These are phyloP conservation scores for Borealophlyctis nickersoniae DNA, from an alignment of 192 early-diverging fungal genomes.

Conservation along the genomic window DNA sequence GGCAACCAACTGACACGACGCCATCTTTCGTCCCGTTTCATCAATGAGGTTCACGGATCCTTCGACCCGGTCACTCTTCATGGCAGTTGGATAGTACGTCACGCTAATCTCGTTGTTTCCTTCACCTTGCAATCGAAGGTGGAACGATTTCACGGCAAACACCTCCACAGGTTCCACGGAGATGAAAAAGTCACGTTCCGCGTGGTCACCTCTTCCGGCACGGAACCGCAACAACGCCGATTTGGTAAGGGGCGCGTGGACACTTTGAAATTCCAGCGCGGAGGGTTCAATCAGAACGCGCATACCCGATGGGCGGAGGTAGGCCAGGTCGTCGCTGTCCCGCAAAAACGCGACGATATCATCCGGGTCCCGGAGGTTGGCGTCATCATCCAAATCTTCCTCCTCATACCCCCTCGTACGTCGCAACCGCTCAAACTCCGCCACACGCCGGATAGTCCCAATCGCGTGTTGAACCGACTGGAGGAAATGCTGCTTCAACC, in stretches of 20 bases:
- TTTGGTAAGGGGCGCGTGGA: slow-evolving; percentile 48
- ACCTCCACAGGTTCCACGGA: slow-evolving; percentile 51
- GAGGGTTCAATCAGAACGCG: slow-evolving; percentile 46
- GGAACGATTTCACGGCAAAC: slow-evolving; percentile 46
- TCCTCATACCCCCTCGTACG: slow-evolving; percentile 1
- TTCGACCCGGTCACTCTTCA: slow-evolving; percentile 44
- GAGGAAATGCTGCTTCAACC: slow-evolving; percentile 34
- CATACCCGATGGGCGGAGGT: slow-evolving; percentile 40
- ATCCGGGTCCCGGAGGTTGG: slow-evolving; percentile 41
- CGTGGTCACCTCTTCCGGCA: slow-evolving; percentile 54
- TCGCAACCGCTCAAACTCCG: slow-evolving; percentile 26
- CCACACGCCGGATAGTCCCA: slow-evolving; percentile 32
- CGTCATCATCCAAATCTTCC: slow-evolving; percentile 23
- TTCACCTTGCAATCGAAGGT: slow-evolving; percentile 54
- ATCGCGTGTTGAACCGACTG: slow-evolving; percentile 23
- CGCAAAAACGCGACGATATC: slow-evolving; percentile 50
- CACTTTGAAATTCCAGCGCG: slow-evolving; percentile 48
- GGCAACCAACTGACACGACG: slow-evolving; percentile 40
- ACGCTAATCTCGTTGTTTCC: slow-evolving; percentile 48
- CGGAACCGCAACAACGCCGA: slow-evolving; percentile 44
- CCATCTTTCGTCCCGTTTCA: slow-evolving; percentile 47
- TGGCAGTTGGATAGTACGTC: slow-evolving; percentile 46
- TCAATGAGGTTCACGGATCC: slow-evolving; percentile 54
- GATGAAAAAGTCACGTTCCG: slow-evolving; percentile 55
- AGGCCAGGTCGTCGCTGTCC: slow-evolving; percentile 44